Conservation (phyloP, 768 basidiomycete species). For the Panaeolus cyanescens region DNA sequence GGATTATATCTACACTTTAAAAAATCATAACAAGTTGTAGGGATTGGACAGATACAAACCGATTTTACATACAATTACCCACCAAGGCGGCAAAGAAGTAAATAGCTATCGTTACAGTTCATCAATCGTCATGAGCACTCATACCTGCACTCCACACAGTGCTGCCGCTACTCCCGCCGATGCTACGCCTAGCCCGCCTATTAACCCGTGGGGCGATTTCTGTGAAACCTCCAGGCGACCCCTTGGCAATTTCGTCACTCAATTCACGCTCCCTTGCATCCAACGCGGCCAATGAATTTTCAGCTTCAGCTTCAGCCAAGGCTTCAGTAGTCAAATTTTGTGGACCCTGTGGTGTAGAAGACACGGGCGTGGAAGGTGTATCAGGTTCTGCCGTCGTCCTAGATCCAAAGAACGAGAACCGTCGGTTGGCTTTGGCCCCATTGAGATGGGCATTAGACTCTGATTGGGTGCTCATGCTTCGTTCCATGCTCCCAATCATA, state of each 20-base stretch:
- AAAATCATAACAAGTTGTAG: not conserved
- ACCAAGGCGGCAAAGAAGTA: not conserved
- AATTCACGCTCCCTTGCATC: constrained; percentile 78
- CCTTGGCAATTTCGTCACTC: constrained; percentile 76
- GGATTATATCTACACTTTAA: not conserved
- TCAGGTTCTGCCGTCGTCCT: constrained; percentile 31
- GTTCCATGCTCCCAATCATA: constrained; percentile 27
- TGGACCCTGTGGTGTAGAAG: constrained; percentile 39
- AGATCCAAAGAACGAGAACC: constrained; percentile 78
- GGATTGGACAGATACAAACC: not conserved
- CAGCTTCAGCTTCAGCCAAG: constrained; percentile 77
- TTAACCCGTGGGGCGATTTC: constrained; percentile 64
- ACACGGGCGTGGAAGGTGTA: constrained; percentile 50
- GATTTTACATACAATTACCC: not conserved
- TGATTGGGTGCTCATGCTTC: constrained; percentile 22
- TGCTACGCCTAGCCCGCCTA: constrained; percentile 61
- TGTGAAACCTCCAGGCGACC: constrained; percentile 74
- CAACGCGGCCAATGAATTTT: constrained; percentile 72
- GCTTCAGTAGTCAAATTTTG: constrained; percentile 71
- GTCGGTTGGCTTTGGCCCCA: constrained; percentile 37
- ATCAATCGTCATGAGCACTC: constrained; percentile 55
- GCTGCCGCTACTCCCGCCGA: constrained; percentile 69
- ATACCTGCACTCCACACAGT: constrained; percentile 90
- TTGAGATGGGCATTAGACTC: constrained; percentile 19
- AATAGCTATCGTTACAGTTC: not conserved